These are phyloP conservation scores for Apiospora malaysiana DNA, from an alignment of 2,329 filamentous ascomycete species.

Conservation along the genomic window DNA sequence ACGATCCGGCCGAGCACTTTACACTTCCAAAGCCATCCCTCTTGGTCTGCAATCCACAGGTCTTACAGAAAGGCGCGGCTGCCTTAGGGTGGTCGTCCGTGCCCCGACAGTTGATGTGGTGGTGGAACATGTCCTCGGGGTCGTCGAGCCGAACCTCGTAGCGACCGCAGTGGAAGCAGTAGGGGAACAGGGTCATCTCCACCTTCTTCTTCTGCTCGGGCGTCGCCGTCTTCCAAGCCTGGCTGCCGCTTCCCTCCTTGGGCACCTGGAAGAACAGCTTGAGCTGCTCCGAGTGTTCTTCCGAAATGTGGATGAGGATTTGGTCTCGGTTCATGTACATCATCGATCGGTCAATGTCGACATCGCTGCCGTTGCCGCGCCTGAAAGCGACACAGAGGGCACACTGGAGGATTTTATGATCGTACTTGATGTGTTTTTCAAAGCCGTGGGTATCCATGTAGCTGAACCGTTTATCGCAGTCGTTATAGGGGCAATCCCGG, in stretches of 20 bases:
- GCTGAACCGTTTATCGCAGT: constrained; percentile 44
- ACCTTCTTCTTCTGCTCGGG: neutral
- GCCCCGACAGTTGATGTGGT: neutral
- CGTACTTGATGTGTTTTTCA: constrained; percentile 43
- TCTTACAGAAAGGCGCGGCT: neutral
- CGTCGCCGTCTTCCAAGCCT: neutral
- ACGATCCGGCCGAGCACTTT: neutral
- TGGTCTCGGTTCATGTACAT: constrained; percentile 22
- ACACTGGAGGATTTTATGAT: constrained; percentile 39
- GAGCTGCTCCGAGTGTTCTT: neutral
- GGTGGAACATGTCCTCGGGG: constrained; percentile 20
- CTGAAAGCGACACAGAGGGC: constrained; percentile 31
- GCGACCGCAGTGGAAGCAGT: constrained; percentile 23
- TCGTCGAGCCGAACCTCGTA: neutral
- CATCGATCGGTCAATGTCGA: neutral
- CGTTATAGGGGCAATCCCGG: constrained; percentile 45
- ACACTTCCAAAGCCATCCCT: neutral
- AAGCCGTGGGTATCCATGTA: constrained; percentile 38
- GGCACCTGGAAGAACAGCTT: neutral
- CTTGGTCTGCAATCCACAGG: neutral
- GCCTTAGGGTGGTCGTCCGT: no score
- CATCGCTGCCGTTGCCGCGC: neutral
- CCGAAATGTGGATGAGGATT: neutral
- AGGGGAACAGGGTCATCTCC: neutral
- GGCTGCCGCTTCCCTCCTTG: neutral